Evolutionary conservation across 768 basidiomycete genomes (phyloP), one percentile per base, ranked within the genome.

Genomic region (Sarcodon sp.): DNA sequence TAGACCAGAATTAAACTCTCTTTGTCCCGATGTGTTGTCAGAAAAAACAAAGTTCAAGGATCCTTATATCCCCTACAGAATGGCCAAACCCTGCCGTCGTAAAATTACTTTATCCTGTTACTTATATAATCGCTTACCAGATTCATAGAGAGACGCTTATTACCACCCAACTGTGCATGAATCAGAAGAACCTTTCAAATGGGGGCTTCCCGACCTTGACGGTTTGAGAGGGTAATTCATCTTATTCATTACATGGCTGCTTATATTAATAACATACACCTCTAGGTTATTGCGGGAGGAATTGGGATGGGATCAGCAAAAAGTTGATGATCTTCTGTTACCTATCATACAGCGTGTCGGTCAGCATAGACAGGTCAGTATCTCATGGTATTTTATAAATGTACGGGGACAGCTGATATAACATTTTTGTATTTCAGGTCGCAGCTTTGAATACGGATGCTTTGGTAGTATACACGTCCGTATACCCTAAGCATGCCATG

Each of bases 1-100:
- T n/a, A n/a, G n/a, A n/a, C n/a, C n/a, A n/a, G n/a, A n/a, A n/a
- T n/a, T n/a, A n/a, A n/a, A n/a, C n/a, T n/a, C n/a, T n/a, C n/a
- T n/a, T n/a, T n/a, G n/a, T n/a, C n/a, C n/a, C n/a, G n/a, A n/a
- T n/a, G n/a, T n/a, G n/a, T n/a, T n/a, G 21, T 27, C 60, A 94
- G 91, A 96, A 94, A 64, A 92, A 85, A 70, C n/a, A n/a, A 81
- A 80, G 57, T 92, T 87, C 66, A 87, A 87, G 59, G 72, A 79
- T 15, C 72, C 97, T 9, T 90, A 86, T 57, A 65, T 98, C 33
- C 64, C n/a, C 83, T 1, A 64, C 67, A 4, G 88, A 90, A 39
- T 99, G 93, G 93, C 93, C 94, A 3, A 91, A 91, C 63, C 69
- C 87, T n/a, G 72, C 79, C 6, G 92, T 98, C 48, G 93, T 91